Base-by-base conservation (phyloP, 352 stramenopile species). In the Globisporangium carolinianum region DNA sequence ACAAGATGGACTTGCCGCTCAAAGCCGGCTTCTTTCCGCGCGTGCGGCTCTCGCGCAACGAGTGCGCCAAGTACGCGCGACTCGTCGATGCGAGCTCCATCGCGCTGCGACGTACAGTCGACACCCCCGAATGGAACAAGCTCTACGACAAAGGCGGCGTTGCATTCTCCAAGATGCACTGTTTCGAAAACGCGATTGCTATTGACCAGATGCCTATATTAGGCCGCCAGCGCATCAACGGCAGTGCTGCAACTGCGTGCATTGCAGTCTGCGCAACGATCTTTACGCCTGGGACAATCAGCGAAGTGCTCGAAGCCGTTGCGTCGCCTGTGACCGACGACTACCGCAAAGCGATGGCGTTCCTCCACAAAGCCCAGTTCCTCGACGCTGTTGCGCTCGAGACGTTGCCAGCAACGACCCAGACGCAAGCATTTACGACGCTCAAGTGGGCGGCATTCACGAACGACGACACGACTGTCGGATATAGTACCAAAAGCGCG, bases 391-490 rank as follows among this genome's bases (percentile, higher is more conserved):
- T 89, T 2, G 80, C 68, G 32, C 62, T 91, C 24, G 72, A 86
- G 51, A 83, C 69, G 35, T 69, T 91, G 56, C 50, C 63, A 53
- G 52, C 51, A 6, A 51, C 49, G 8, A 83, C 73, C 48, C 55
- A 68, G 0, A 24, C 24, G 24, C 69, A 80, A 50, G 64, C 72
- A 14, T 83, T 86, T 32, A 86, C 80, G 52, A 86, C 74, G 11
- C 69, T 91, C 62, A 91, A 91, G 61, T 91, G 82, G 82, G 67
- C 71, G 2, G 79, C 79, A n/a, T 87, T 87, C 57, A 67, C 86
- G 51, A 73, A 84, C 24, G 52, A 42, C 52, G 65, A 74, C 48
- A 24, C 24, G 1, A 24, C 24, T 24, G 24, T 24, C 24, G 24
- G 24, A 24, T 24, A 24, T 24, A 62, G 46, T 6, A 52, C 60